Base-by-base conservation (phyloP, 192 early-diverging fungal genomes). In the Coemansia sp. region DNA sequence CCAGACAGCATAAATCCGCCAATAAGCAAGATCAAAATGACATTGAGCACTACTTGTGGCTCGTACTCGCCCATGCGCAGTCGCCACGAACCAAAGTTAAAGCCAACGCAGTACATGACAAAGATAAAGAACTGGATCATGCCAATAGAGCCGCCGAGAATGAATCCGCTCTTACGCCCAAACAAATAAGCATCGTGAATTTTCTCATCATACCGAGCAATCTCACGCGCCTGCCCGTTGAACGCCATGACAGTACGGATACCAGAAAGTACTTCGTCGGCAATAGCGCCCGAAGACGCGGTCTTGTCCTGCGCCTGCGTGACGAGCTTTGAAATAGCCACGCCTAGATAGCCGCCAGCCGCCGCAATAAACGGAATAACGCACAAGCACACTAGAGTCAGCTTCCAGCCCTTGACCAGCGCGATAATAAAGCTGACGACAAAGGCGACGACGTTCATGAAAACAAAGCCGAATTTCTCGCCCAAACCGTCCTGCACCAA, bases 211-310 rank as follows among this genome's bases (percentile, higher is more conserved):
- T 93, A 96, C 24, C 88, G 75, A 7, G 71, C 65, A 24, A 85
- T 64, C 65, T 91, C 91, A 53, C 90, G 88, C 53, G 87, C 82
- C 82, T 95, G 88, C 9, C 88, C 89, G 65, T 89, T 88, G 68
- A 98, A 96, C 11, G 94, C 86, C 38, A 83, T 84, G 9, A 98
- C 91, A 15, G 94, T 98, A 36, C 92, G 87, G 61, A 98, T 93
- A 22, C 88, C 85, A 13, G 87, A 75, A 27, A 98, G 78, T 9
- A 88, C 92, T 75, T 98, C 91, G 68, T 94, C 90, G 5, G 93
- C 96, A 55, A 96, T 82, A 8, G 87, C 88, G 22, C 93, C 93
- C 12, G 94, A 94, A 13, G 84, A 80, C 15, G 90, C 96, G 72
- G 94, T 95, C 19, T 90, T 83, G 68, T 87, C 85, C 68, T 88